A percentile compares a stretch with the other conserved stretches of the same genome.
phyloP scores from a whole-genome alignment of 805 yeast species.

The Phaffomyces thermotolerans region DNA sequence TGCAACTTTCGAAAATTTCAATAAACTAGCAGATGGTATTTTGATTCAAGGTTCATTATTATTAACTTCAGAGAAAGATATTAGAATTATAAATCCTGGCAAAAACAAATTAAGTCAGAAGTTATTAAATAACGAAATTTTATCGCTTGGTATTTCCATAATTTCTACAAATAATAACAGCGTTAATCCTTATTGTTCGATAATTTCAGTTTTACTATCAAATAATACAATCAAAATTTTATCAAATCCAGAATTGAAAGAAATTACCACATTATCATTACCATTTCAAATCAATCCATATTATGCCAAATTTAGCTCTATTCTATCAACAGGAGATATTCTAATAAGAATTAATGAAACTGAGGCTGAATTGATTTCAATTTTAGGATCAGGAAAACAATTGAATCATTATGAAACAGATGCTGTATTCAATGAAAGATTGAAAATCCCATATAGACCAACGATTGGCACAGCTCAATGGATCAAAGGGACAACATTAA shows the following conservation, averaged over 20 bases:
- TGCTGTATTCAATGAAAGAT: slow-evolving; percentile 59
- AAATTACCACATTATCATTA: slow-evolving; percentile 41
- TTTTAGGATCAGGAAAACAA: slow-evolving; percentile 36
- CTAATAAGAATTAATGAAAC: slow-evolving; percentile 48
- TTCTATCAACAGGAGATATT: slow-evolving; percentile 49
- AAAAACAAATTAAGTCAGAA: slow-evolving; percentile 58
- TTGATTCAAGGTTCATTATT: slow-evolving; percentile 56
- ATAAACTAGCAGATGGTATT: slow-evolving; percentile 53
- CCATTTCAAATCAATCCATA: slow-evolving; percentile 35
- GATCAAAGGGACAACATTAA: slow-evolving; percentile 70
- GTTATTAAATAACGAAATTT: slow-evolving; percentile 41
- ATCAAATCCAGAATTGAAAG: slow-evolving; percentile 58
- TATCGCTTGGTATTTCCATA: slow-evolving; percentile 45
- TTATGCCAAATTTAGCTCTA: slow-evolving; percentile 37
- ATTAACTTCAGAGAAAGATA: slow-evolving; percentile 48
- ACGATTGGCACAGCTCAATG: slow-evolving; percentile 71
- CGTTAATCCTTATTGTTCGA: slow-evolving; percentile 36
- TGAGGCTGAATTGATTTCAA: slow-evolving; percentile 45
- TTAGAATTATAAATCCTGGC: slow-evolving; percentile 56
- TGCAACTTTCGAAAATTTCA: slow-evolving; percentile 54
- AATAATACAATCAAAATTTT: slow-evolving; percentile 40
- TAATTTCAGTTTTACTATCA: slow-evolving; percentile 37
- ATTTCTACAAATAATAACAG: slow-evolving; percentile 19
- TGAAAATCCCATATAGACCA: slow-evolving; percentile 73
- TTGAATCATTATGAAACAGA: slow-evolving; percentile 33